Evolutionary conservation across 2,329 filamentous ascomycete species (phyloP).

Genomic region (Albifimbria verrucaria): DNA sequence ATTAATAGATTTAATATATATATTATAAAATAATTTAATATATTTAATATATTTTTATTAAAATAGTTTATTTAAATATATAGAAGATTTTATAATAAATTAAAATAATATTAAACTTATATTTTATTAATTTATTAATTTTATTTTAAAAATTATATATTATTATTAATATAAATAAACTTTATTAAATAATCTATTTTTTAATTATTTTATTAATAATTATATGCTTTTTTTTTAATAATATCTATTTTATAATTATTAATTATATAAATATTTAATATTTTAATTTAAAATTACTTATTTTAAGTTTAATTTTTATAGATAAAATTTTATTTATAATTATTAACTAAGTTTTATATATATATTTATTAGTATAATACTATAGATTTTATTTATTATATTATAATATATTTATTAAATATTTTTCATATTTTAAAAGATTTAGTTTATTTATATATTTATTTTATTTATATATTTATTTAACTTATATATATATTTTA

Average conservation of each 20-base stretch:
- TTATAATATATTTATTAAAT: background rate
- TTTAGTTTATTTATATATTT: background rate
- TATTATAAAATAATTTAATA: too few species aligned
- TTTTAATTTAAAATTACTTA: background rate
- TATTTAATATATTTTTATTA: background rate
- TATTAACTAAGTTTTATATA: background rate
- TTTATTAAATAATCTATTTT: background rate
- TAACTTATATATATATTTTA: background rate
- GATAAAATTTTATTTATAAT: background rate
- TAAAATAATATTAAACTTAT: conserved; percentile 3
- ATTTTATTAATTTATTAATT: too few species aligned
- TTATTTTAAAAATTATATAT: background rate
- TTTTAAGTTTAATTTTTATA: background rate
- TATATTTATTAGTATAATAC: too few species aligned
- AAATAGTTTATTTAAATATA: background rate
- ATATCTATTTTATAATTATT: too few species aligned
- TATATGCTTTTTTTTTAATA: too few species aligned
- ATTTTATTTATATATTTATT: background rate
- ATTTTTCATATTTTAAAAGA: conserved; percentile 4
- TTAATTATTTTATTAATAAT: conserved; percentile 1
- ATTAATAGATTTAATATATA: background rate
- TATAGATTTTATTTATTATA: too few species aligned
- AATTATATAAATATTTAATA: too few species aligned
- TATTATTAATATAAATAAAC: background rate
- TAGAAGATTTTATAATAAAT: background rate